These are phyloP conservation scores for Termitomyces eurrhizus DNA, from an alignment of 768 basidiomycete genomes.

Conservation along the genomic window DNA sequence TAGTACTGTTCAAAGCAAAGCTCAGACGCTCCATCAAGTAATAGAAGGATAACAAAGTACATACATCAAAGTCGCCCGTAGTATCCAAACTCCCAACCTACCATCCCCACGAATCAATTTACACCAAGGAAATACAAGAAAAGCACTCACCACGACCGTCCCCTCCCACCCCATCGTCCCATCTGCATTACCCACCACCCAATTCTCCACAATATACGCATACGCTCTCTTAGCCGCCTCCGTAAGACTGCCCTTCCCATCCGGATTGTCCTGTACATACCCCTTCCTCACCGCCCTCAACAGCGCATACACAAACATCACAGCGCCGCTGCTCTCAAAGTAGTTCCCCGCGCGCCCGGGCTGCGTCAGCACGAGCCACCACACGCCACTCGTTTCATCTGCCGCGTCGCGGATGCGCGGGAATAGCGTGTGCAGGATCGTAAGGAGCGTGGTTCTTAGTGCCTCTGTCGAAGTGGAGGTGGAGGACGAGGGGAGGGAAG, in stretches of 20 bases:
- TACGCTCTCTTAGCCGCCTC: conserved; percentile 37
- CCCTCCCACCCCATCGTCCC: conserved; percentile 43
- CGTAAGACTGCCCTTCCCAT: conserved; percentile 30
- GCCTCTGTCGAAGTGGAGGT: neutral
- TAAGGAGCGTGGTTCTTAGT: conserved; percentile 23
- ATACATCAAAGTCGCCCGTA: conserved; percentile 34
- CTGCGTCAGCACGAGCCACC: conserved; percentile 51
- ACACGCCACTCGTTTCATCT: conserved; percentile 35
- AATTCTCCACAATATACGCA: conserved; percentile 34
- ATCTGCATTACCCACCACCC: conserved; percentile 36
- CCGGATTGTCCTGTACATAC: conserved; percentile 28
- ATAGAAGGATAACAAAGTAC: neutral
- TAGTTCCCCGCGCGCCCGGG: conserved; percentile 42
- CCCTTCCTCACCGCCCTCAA: conserved; percentile 42
- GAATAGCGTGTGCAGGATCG: conserved; percentile 29
- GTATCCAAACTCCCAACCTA: conserved; percentile 40
- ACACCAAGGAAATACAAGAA: neutral
- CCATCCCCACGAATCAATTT: neutral
- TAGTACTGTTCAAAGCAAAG: conserved; percentile 33
- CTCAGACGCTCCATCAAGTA: neutral
- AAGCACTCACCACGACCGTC: conserved; percentile 37
- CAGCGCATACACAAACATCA: conserved; percentile 45
- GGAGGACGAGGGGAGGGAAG: conserved; percentile 28
- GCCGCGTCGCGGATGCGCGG: conserved; percentile 35
- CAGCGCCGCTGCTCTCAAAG: conserved; percentile 43